These are phyloP conservation scores for Kwoniella heveanensis DNA, from an alignment of 768 basidiomycete species.

Conservation along the genomic window DNA sequence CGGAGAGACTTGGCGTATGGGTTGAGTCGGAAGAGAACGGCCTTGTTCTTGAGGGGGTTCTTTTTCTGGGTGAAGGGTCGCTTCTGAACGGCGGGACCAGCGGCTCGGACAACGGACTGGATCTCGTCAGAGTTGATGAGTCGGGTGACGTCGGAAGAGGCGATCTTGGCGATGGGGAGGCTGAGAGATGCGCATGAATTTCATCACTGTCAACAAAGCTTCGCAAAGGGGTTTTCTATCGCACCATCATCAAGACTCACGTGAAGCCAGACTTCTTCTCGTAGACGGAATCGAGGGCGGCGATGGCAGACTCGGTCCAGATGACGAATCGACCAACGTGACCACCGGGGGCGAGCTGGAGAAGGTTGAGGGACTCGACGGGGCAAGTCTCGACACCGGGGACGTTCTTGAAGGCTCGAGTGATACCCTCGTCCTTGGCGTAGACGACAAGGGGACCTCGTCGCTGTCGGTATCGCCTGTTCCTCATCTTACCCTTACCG, in stretches of 20 bases:
- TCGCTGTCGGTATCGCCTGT: constrained; percentile 93
- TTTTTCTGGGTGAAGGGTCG: constrained; percentile 98
- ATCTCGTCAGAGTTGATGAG: constrained; percentile 98
- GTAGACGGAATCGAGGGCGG: constrained; percentile 88
- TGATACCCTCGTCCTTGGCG: constrained; percentile 95
- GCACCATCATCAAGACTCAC: too few relatives aligned
- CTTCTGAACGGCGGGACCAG: constrained; percentile 79
- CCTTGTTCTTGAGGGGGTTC: constrained; percentile 95
- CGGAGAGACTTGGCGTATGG: constrained; percentile 95
- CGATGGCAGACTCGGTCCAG: constrained; percentile 96
- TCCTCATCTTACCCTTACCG: constrained; percentile 95
- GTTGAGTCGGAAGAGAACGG: constrained; percentile 93
- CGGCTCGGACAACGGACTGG: constrained; percentile 91
- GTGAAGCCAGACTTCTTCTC: constrained; percentile 65
- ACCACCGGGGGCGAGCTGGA: constrained; percentile 98
- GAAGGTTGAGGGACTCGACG: constrained; percentile 90
- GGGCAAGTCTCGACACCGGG: constrained; percentile 97
- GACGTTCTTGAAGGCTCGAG: constrained; percentile 97
- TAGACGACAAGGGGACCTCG: constrained; percentile 97
- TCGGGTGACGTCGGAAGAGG: constrained; percentile 94
- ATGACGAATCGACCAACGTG: constrained; percentile 98
- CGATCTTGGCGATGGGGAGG: constrained; percentile 93
- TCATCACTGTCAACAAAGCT: too few relatives aligned
- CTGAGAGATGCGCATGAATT: constrained; percentile 55
- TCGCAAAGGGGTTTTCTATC: too few relatives aligned